Conservation (phyloP, 768 basidiomycete genomes). For the Termitomyces sp. region DNA sequence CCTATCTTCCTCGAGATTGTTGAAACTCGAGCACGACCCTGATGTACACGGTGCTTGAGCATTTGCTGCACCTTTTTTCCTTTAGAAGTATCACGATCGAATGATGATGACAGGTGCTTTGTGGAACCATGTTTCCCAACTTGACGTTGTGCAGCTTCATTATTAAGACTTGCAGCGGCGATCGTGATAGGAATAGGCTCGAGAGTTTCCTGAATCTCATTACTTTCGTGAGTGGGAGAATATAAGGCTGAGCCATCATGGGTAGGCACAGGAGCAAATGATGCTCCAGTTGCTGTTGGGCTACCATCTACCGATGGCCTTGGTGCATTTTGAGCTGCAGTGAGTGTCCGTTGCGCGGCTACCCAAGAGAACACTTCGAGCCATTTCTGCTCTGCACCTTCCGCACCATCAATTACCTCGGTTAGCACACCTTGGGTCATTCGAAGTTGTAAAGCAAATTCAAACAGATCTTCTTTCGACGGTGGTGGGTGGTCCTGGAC, state of each 20-base stretch:
- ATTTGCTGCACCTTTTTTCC: slow-evolving; percentile 75
- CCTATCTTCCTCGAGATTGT: slow-evolving; percentile 78
- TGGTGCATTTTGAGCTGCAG: slow-evolving; percentile 10
- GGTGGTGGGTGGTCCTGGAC: slow-evolving; percentile 43
- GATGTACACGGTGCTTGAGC: slow-evolving; percentile 68
- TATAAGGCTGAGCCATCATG: not conserved
- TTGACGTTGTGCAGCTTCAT: slow-evolving; percentile 6
- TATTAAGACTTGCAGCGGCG: slow-evolving; percentile 53
- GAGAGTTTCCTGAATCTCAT: slow-evolving; percentile 10
- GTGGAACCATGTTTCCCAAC: slow-evolving; percentile 1
- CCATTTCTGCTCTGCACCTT: slow-evolving; percentile 76
- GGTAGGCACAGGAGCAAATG: slow-evolving; percentile 1
- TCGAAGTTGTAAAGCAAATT: slow-evolving; percentile 75
- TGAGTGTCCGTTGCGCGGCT: slow-evolving; percentile 44
- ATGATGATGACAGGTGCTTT: slow-evolving; percentile 33
- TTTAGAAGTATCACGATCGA: slow-evolving; percentile 42
- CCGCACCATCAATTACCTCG: slow-evolving; percentile 82
- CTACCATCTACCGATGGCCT: slow-evolving; percentile 15
- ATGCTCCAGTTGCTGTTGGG: slow-evolving; percentile 5
- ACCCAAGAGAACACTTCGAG: slow-evolving; percentile 85
- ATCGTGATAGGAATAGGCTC: slow-evolving; percentile 48
- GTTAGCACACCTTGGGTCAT: slow-evolving; percentile 80
- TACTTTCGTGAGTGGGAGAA: not conserved
- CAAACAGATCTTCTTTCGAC: slow-evolving; percentile 58
- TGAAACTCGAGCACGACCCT: slow-evolving; percentile 65